A percentile compares a stretch with the other conserved stretches of the same genome.
Evolutionary conservation across 352 stramenopile genomes (phyloP).

Genomic region (Pythium myriotylum): DNA sequence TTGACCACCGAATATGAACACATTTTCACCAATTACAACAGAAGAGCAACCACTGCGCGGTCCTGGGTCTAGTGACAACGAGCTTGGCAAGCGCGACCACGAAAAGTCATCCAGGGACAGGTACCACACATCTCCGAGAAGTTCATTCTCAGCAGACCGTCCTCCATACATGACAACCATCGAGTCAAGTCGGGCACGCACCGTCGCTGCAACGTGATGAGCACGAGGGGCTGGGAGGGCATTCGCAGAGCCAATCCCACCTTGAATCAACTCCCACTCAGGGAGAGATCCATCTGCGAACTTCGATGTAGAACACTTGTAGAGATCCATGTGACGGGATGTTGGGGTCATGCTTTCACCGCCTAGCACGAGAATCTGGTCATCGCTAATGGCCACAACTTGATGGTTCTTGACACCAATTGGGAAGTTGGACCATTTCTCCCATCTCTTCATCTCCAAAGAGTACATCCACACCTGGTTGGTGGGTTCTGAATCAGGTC

Average conservation of each 20-base stretch:
- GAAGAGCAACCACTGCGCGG: slow-evolving; percentile 67
- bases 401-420: slow-evolving; percentile 83
- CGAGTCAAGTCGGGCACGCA: slow-evolving; percentile 72
- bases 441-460: slow-evolving; percentile 55
- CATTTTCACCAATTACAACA: slow-evolving; percentile 77
- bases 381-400: slow-evolving; percentile 68
- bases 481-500: slow-evolving; percentile 23
- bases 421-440: slow-evolving; percentile 80
- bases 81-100: slow-evolving; percentile 77
- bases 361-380: slow-evolving; percentile 80
- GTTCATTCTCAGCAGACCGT: slow-evolving; percentile 68
- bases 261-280: slow-evolving; percentile 76
- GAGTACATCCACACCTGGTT: slow-evolving; percentile 79
- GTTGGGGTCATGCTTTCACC: slow-evolving; percentile 69
- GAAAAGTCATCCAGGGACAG: slow-evolving; percentile 81
- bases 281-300: slow-evolving; percentile 71
- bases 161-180: slow-evolving; percentile 88
- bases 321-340: slow-evolving; percentile 86
- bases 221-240: slow-evolving; percentile 65
- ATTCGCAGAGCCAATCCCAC: slow-evolving; percentile 59
- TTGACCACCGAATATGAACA: slow-evolving; percentile 83
- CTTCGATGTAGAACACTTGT: slow-evolving; percentile 65
- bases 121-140: slow-evolving; percentile 81
- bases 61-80: slow-evolving; percentile 75
- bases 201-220: slow-evolving; percentile 67